Percentiles rank a stretch among this genome's conserved stretches.
phyloP scores from a whole-genome alignment of 257 asterid species.

The Leptodermis oblonga region DNA sequence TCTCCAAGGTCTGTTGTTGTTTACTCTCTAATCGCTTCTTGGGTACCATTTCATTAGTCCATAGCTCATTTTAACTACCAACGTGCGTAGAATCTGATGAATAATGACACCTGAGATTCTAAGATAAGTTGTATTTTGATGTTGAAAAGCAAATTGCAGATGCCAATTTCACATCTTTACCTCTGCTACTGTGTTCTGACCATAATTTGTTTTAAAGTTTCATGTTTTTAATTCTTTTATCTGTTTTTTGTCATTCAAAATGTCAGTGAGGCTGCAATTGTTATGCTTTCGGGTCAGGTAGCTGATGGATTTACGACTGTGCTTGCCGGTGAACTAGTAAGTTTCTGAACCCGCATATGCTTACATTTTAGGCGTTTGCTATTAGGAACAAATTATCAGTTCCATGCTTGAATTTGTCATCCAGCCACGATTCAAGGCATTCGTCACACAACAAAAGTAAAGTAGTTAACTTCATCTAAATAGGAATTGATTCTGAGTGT shows the following conservation, averaged over 20 bases:
- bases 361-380: not conserved
- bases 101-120: not conserved
- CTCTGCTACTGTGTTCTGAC: not conserved
- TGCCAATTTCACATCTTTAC: not conserved
- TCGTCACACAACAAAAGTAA: not conserved
- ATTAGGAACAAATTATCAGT: not conserved
- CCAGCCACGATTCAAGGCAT: not conserved
- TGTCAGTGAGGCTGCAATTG: slow-evolving; percentile 77
- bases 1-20: slow-evolving; percentile 61
- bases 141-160: not conserved
- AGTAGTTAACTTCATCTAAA: not conserved
- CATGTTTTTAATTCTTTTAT: slow-evolving; percentile 16
- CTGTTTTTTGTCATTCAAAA: slow-evolving; percentile 21
- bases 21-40: slow-evolving; percentile 4
- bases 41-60: not conserved
- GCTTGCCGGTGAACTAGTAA: slow-evolving; percentile 90
- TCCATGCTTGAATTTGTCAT: not conserved
- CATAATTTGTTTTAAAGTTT: not conserved
- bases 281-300: slow-evolving; percentile 92
- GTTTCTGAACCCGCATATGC: slow-evolving; percentile 2
- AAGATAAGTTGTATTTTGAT: not conserved
- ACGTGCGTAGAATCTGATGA: not conserved
- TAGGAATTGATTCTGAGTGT: no score
- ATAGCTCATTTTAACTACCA: not conserved
- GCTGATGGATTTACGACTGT: slow-evolving; percentile 85